Evolutionary conservation across 192 early-diverging fungal genomes (phyloP), one percentile per base, ranked within the genome.

Genomic region (Podila epicladia): DNA sequence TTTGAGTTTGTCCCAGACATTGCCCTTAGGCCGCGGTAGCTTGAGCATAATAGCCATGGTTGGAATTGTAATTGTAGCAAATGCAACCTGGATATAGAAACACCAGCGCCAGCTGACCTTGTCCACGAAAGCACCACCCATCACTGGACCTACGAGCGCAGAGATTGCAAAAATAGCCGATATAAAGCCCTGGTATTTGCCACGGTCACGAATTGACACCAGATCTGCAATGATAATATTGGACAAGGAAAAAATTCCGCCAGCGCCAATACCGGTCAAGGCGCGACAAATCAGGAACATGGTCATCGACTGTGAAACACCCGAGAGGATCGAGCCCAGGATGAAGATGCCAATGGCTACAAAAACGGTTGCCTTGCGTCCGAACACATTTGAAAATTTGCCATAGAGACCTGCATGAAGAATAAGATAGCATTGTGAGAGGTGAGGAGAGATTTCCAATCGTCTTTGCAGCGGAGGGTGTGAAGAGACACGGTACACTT

Each of bases 161-260:
- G 93, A 89, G 58, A 94, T 72, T 4, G 90, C 94, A 88, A 95
- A 92, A 0, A 94, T 91, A 48, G 90, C 91, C 0, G 91, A 91
- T 26, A 94, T 88, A 24, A 95, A 72, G 11, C 92, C 89, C 75
- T 94, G 91, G 75, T 90, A 95, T 71, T 94, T 95, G 58, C 94
- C 95, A 22, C 94, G 85, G 73, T 97, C 90, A 15, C 90, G 88
- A 22, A 92, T 85, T 31, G 91, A 89, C n/a, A 97, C 91, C 62
- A 98, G 78, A 72, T 97, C 97, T 24, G 94, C 87, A 58, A 97
- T 87, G 48, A 96, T 91, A 37, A 97, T 90, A 59, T 96, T 89
- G 33, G 92, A 88, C 68, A 93, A 67, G 9, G 91, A 82, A 73
- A 94, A 88, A 53, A 96, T 89, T 2, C 93, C 91, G n/a, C 92